Percentiles rank a stretch among this genome's conserved stretches.
Evolutionary conservation across 495 filamentous ascomycete genomes (phyloP).

Genomic region (Neurospora sp.): DNA sequence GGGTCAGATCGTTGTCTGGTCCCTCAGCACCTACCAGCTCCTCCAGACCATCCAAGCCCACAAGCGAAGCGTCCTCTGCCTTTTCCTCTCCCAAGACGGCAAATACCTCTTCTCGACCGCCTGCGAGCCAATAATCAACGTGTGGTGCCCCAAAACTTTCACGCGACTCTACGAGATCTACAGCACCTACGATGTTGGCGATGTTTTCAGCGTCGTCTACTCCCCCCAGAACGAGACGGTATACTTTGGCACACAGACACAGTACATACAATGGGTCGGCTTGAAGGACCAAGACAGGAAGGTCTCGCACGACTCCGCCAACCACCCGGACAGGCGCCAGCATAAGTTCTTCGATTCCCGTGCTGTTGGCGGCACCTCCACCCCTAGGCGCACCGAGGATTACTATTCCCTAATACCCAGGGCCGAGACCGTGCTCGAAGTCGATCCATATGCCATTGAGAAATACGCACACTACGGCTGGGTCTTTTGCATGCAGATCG

Average conservation of each 20-base stretch:
- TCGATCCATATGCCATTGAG: slow-evolving; percentile 68
- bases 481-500: slow-evolving; percentile 86
- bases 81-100: slow-evolving; percentile 66
- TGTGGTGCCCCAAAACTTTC: slow-evolving; percentile 43
- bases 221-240: slow-evolving; percentile 66
- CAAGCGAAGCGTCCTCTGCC: slow-evolving; percentile 76
- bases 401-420: slow-evolving; percentile 39
- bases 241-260: slow-evolving; percentile 91
- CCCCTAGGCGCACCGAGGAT: slow-evolving; percentile 50
- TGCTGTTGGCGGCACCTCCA: slow-evolving; percentile 69
- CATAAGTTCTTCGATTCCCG: slow-evolving; percentile 93
- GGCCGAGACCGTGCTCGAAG: slow-evolving; percentile 58
- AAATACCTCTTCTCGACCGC: slow-evolving; percentile 83
- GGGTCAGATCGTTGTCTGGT: slow-evolving; percentile 88
- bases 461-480: slow-evolving; percentile 94
- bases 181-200: slow-evolving; percentile 87
- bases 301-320: slow-evolving; percentile 50
- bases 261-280: slow-evolving; percentile 66
- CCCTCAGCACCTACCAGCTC: slow-evolving; percentile 72
- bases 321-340: slow-evolving; percentile 70
- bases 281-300: slow-evolving; percentile 38
- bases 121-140: slow-evolving; percentile 87
- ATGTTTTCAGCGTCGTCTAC: slow-evolving; percentile 88
- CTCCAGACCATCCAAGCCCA: slow-evolving; percentile 71
- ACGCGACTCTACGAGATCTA: slow-evolving; percentile 74